These are phyloP conservation scores for Phytopythium cucurbitacearum DNA, from an alignment of 352 stramenopile genomes.

Conservation along the genomic window DNA sequence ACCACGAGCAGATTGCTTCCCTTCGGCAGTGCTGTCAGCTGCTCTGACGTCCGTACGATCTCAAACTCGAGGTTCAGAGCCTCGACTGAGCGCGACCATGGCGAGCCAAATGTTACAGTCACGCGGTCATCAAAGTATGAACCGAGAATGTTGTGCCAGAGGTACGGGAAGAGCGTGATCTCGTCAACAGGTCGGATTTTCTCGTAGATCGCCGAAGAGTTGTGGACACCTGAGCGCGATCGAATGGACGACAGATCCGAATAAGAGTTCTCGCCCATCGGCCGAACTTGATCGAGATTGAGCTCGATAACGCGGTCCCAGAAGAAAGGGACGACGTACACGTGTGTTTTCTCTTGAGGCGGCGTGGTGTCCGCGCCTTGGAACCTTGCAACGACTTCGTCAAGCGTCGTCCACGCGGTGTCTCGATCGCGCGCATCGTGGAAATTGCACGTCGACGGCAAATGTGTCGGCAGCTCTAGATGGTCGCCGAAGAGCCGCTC, in stretches of 20 bases:
- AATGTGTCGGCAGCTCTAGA: conserved; percentile 20
- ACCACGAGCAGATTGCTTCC: conserved; percentile 38
- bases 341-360: conserved; percentile 14
- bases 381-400: conserved; percentile 17
- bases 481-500: conserved; percentile 26
- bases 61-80: conserved; percentile 28
- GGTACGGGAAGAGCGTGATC: conserved; percentile 51
- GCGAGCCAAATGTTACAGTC: background rate
- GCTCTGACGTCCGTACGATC: conserved; percentile 29
- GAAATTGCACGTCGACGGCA: conserved; percentile 40
- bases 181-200: conserved; percentile 37
- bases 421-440: conserved; percentile 16
- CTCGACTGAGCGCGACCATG: conserved; percentile 23
- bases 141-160: conserved; percentile 57
- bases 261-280: conserved; percentile 4
- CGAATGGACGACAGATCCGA: background rate
- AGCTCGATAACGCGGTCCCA: conserved; percentile 32
- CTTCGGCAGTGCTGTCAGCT: conserved; percentile 23
- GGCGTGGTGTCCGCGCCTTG: background rate
- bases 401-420: conserved; percentile 18
- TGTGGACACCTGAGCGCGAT: background rate
- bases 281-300: conserved; percentile 21
- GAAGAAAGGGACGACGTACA: conserved; percentile 51
- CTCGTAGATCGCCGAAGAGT: conserved; percentile 14
- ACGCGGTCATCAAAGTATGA: conserved; percentile 34